These are phyloP conservation scores for Trichoderma harzianum DNA, from an alignment of 2,329 filamentous ascomycete genomes.

Conservation along the genomic window DNA sequence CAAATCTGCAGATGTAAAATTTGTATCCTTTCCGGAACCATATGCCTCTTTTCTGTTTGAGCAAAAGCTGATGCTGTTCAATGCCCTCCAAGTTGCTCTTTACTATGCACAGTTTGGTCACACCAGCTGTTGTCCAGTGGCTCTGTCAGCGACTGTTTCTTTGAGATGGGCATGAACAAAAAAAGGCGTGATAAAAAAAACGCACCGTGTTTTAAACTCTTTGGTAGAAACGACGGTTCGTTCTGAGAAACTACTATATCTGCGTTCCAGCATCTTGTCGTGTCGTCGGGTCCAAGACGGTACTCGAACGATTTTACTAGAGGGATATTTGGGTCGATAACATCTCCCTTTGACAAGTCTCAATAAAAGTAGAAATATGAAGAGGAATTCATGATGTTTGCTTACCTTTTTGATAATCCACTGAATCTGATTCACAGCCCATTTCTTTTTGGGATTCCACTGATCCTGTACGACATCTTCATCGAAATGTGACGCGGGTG, in stretches of 20 bases:
- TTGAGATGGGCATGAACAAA: not conserved
- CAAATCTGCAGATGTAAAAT: constrained; percentile 42
- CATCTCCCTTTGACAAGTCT: not conserved
- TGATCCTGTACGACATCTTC: constrained; percentile 35
- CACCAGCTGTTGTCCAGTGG: constrained; percentile 30
- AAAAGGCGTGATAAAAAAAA: not conserved
- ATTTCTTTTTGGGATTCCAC: constrained; percentile 30
- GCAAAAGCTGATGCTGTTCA: constrained; percentile 36
- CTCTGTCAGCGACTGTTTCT: not conserved
- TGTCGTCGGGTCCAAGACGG: constrained; percentile 31
- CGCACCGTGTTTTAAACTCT: constrained; percentile 36
- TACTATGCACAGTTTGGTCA: constrained; percentile 38
- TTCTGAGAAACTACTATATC: constrained; percentile 40
- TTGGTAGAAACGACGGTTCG: constrained; percentile 35
- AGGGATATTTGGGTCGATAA: not conserved
- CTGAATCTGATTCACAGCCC: constrained; percentile 41
- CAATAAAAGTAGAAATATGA: not conserved
- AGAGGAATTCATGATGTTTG: not conserved
- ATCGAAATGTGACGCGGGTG: constrained; percentile 34
- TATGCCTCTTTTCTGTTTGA: constrained; percentile 35
- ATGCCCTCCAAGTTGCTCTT: constrained; percentile 41
- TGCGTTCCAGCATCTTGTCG: constrained; percentile 36
- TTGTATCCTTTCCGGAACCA: constrained; percentile 34
- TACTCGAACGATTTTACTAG: constrained; percentile 33
- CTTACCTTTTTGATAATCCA: constrained; percentile 40